These are phyloP conservation scores for Suhomyces tanzawaensis DNA, from an alignment of 805 yeast species.

Conservation along the genomic window DNA sequence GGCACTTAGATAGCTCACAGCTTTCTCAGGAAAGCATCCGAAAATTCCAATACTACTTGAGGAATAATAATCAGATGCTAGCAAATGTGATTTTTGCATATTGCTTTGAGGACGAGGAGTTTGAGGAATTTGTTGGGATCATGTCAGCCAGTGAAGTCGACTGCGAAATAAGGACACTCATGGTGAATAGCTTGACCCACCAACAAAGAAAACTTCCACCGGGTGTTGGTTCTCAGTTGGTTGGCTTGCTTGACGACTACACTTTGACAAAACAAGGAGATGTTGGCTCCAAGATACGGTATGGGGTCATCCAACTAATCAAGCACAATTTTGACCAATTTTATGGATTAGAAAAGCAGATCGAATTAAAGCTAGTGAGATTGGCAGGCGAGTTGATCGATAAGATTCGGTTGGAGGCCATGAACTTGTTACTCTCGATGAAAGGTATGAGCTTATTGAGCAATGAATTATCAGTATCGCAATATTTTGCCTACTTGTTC, in stretches of 20 bases:
- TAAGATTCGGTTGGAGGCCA: conserved; percentile 45
- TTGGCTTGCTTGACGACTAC: conserved; percentile 64
- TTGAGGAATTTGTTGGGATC: conserved; percentile 23
- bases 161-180: conserved; percentile 25
- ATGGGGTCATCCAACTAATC: conserved; percentile 46
- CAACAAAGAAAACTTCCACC: conserved; percentile 9
- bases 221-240: background rate
- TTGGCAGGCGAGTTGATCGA: conserved; percentile 65
- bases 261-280: conserved; percentile 82
- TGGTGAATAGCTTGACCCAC: conserved; percentile 23
- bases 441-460: conserved; percentile 4
- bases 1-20: conserved; percentile 5
- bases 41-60: conserved; percentile 38
- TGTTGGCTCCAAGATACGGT: conserved; percentile 78
- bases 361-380: conserved; percentile 45
- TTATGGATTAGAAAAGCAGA: conserved; percentile 6
- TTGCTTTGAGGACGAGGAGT: conserved; percentile 10
- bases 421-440: conserved; percentile 32
- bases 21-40: conserved; percentile 13
- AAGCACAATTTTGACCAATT: conserved; percentile 17
- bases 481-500: conserved; percentile 6
- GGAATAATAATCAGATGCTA: conserved; percentile 35
- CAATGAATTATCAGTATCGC: background rate
- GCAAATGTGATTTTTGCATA: conserved; percentile 36
- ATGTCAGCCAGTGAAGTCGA: conserved; percentile 23